A percentile compares a stretch with the other conserved stretches of the same genome.
Evolutionary conservation across 768 basidiomycete genomes (phyloP).

Genomic region (Lentinula edodes): DNA sequence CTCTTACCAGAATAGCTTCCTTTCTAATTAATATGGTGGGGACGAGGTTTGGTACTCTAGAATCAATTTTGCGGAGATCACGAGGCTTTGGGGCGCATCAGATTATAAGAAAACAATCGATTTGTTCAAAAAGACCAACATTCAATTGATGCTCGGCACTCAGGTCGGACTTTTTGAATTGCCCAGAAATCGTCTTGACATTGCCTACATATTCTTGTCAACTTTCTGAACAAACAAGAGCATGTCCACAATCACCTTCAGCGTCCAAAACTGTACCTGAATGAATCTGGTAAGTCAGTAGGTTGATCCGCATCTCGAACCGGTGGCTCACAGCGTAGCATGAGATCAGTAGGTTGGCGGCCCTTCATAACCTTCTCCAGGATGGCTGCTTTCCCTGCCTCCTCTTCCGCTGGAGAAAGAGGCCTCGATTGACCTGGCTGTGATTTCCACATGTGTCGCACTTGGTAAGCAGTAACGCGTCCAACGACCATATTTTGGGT

Average conservation of each 20-base stretch:
- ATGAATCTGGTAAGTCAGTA: conserved; percentile 11
- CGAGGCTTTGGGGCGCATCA: conserved; percentile 50
- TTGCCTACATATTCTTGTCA: conserved; percentile 44
- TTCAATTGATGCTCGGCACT: conserved; percentile 85
- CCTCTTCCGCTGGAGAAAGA: conserved; percentile 42
- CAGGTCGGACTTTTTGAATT: conserved; percentile 87
- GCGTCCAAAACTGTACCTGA: conserved; percentile 84
- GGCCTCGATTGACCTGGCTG: neutral
- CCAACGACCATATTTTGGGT: neutral
- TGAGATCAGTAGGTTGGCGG: conserved; percentile 82
- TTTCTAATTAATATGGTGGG: conserved; percentile 89
- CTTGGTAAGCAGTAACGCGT: neutral
- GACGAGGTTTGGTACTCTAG: conserved; percentile 87
- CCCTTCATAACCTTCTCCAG: conserved; percentile 84
- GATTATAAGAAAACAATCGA: conserved; percentile 14
- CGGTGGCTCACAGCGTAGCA: conserved; percentile 75
- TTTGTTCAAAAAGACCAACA: conserved; percentile 44
- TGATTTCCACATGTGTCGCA: neutral
- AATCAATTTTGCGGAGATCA: conserved; percentile 96
- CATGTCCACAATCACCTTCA: conserved; percentile 59
- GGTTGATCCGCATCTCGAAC: conserved; percentile 7
- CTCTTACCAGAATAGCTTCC: conserved; percentile 76
- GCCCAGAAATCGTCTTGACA: conserved; percentile 83
- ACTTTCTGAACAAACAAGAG: conserved; percentile 11
- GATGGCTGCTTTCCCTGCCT: conserved; percentile 65